Base-by-base conservation (phyloP, 257 asterid species). In the Primulina eburnea region DNA sequence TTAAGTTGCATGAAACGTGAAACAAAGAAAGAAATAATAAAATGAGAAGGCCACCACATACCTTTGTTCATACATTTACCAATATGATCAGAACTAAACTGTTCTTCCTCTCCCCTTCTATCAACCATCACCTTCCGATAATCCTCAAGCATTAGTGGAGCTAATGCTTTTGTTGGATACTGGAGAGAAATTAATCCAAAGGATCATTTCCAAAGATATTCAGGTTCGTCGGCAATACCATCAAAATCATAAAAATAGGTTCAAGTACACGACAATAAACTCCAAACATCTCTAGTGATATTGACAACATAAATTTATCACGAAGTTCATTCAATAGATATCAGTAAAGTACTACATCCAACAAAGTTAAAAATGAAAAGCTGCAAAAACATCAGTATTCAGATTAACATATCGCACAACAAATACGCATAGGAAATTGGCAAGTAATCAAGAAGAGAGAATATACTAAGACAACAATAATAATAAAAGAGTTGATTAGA, bases 131-230 rank as follows among this genome's bases (percentile, higher is more conserved):
- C 88, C 72, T 86, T 90, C 17, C 97, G 83, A 75, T 89, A 82
- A 78, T 93, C 98, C 82, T 90, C 95, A 35, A 93, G 88, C 95
- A 89, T 86, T 38, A 87, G 63, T 6, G 98, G 97, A 47, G 87
- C 97, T 82, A 93, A 79, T 53, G 98, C 98, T 79, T 93, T 93
- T 38, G 98, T 93, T 71, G 98, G 98, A 80, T 88, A 90, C 98
- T 92, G 82, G 34, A 79, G 68, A n/a, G 58, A 67, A 67, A 65
- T 35, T 18, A 14, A 72, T 29, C 37, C 18, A 61, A 6, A 67
- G 35, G 7, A 66, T 17, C 58, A 72, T 62, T 24, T 56, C 53
- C 33, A 75, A 43, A 71, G 60, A 56, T 5, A 57, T 55, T 29
- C 38, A 17, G 28, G 40, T 20, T 10, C 24, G 16, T 21, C 64